A percentile compares a stretch with the other conserved stretches of the same genome.
These are phyloP conservation scores for Tetrapisispora fleetii DNA, from an alignment of 805 yeast genomes.

Conservation along the genomic window DNA sequence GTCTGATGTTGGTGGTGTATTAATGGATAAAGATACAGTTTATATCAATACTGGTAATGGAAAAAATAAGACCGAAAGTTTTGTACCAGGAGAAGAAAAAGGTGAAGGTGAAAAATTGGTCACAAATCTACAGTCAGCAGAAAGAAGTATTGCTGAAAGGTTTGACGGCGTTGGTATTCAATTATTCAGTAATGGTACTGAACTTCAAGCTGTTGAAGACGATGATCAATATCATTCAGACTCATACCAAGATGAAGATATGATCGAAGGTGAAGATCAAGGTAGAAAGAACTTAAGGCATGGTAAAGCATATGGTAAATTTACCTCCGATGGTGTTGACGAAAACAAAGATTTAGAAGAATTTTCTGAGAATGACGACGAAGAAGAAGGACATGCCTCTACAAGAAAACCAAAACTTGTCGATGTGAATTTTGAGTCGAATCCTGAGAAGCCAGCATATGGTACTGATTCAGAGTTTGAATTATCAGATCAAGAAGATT, in stretches of 20 bases:
- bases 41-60: slow-evolving; percentile 53
- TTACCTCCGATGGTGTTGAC: slow-evolving; percentile 37
- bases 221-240: slow-evolving; percentile 26
- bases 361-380: slow-evolving; percentile 32
- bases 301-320: slow-evolving; percentile 48
- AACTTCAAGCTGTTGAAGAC: slow-evolving; percentile 37
- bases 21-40: slow-evolving; percentile 95
- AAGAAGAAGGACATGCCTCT: slow-evolving; percentile 21
- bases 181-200: slow-evolving; percentile 56
- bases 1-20: slow-evolving; percentile 99
- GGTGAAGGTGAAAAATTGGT: slow-evolving; percentile 86
- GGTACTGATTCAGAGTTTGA: slow-evolving; percentile 48
- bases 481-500: slow-evolving; percentile 32
- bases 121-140: slow-evolving; percentile 66
- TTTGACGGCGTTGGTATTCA: slow-evolving; percentile 62
- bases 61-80: slow-evolving; percentile 30
- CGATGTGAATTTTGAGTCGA: slow-evolving; percentile 38
- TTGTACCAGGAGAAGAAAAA: slow-evolving; percentile 52
- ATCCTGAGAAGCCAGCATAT: slow-evolving; percentile 32
- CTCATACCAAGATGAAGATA: slow-evolving; percentile 24
- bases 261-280: slow-evolving; percentile 29
- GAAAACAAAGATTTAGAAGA: slow-evolving; percentile 37
- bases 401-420: slow-evolving; percentile 37
- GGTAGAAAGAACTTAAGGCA: slow-evolving; percentile 62
- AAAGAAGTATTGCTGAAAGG: slow-evolving; percentile 48